phyloP scores from a whole-genome alignment of 495 filamentous ascomycete species.

The Penicillium argentinense region DNA sequence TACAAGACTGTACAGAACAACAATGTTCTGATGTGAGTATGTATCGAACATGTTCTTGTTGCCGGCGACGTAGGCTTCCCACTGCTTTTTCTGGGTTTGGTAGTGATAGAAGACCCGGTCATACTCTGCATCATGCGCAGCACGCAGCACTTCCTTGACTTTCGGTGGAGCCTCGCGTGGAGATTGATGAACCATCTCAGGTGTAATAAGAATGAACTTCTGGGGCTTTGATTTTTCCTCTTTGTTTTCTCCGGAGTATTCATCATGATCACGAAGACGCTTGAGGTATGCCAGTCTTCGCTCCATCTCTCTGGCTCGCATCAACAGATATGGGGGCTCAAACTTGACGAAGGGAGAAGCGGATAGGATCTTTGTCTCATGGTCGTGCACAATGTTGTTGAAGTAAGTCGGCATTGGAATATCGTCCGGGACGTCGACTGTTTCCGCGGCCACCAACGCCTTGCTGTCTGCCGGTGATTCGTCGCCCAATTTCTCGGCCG shows the following conservation, averaged over 20 bases:
- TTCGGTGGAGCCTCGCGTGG: constrained; percentile 75
- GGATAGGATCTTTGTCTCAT: constrained; percentile 89
- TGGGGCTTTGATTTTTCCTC: constrained; percentile 62
- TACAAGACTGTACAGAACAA: constrained; percentile 90
- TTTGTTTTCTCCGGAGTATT: constrained; percentile 46
- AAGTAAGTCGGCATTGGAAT: constrained; percentile 90
- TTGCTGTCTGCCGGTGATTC: constrained; percentile 18
- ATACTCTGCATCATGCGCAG: constrained; percentile 93
- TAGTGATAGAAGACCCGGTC: constrained; percentile 94
- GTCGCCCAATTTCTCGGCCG: constrained; percentile 19
- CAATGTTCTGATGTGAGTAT: constrained; percentile 90
- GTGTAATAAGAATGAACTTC: constrained; percentile 85
- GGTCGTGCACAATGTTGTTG: constrained; percentile 88
- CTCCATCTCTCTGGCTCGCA: constrained; percentile 88
- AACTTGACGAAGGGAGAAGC: constrained; percentile 96
- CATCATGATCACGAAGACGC: constrained; percentile 76
- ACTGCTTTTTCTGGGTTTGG: constrained; percentile 89
- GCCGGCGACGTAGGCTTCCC: constrained; percentile 87
- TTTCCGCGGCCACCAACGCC: constrained; percentile 35
- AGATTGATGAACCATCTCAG: constrained; percentile 87
- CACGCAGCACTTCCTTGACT: constrained; percentile 88
- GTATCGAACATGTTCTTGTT: constrained; percentile 89
- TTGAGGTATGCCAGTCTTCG: constrained; percentile 76
- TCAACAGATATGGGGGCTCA: constrained; percentile 87
- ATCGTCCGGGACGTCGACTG: constrained; percentile 71